phyloP scores from a whole-genome alignment of 2,329 filamentous ascomycete species.

The Arthrobotrys sphaeroides region DNA sequence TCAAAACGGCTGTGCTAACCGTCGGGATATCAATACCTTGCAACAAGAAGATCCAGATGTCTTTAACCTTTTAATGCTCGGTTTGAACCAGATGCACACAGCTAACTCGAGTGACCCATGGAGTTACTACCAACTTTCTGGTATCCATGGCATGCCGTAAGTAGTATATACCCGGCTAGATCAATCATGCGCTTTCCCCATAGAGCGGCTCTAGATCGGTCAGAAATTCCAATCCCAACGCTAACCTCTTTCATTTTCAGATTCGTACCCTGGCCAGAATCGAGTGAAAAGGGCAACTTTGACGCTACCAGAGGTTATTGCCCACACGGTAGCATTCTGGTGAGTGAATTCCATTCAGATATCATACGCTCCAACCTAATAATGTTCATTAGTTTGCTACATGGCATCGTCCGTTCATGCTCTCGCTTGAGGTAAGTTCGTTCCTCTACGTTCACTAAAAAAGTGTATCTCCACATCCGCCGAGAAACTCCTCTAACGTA shows the following conservation, averaged over 20 bases:
- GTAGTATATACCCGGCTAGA: too few species aligned
- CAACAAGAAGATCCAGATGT: slow-evolving; percentile 22
- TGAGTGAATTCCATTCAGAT: too few species aligned
- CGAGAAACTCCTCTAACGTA: too few species aligned
- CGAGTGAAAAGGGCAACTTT: not conserved
- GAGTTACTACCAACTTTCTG: slow-evolving; percentile 38
- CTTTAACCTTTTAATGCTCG: slow-evolving; percentile 27
- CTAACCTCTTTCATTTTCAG: not conserved
- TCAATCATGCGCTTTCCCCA: too few species aligned
- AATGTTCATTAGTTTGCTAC: slow-evolving; percentile 53
- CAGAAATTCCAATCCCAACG: too few species aligned
- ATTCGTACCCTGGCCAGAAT: slow-evolving; percentile 38
- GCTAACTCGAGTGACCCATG: slow-evolving; percentile 4
- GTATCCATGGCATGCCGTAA: slow-evolving; percentile 42
- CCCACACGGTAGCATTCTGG: slow-evolving; percentile 42
- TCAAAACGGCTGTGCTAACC: slow-evolving; percentile 11
- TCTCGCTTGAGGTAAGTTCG: slow-evolving; percentile 56
- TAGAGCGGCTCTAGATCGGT: too few species aligned
- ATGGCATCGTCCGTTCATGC: slow-evolving; percentile 59
- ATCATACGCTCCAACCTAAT: not conserved
- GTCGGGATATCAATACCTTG: slow-evolving; percentile 20
- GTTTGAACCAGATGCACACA: not conserved
- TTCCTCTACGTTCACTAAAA: not conserved
- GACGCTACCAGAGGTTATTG: slow-evolving; percentile 26
- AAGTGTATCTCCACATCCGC: too few species aligned